Conservation (phyloP, 305 asterid genomes). For the Withania somnifera region DNA sequence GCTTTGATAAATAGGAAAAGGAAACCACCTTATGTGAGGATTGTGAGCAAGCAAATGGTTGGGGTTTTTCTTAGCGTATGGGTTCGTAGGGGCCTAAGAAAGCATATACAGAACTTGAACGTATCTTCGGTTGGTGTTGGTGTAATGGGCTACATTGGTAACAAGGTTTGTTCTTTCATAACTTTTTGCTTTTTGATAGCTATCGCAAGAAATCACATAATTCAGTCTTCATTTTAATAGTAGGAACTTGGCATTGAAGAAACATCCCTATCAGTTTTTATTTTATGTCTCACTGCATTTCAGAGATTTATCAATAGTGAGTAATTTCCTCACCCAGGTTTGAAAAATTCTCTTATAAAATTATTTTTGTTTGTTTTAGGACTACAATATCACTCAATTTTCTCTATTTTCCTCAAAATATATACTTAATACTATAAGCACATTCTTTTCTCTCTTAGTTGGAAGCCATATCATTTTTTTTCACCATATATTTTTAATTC, state of each 20-base stretch:
- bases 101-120: slow-evolving; percentile 66
- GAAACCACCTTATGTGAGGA: slow-evolving; percentile 68
- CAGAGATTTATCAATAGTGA: background rate
- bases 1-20: slow-evolving; percentile 65
- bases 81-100: slow-evolving; percentile 81
- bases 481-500: too few relatives aligned
- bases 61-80: slow-evolving; percentile 77
- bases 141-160: slow-evolving; percentile 93
- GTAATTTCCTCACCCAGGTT: too few relatives aligned
- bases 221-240: background rate
- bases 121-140: slow-evolving; percentile 97
- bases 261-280: background rate
- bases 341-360: too few relatives aligned
- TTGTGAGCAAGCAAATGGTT: slow-evolving; percentile 96
- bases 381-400: too few relatives aligned
- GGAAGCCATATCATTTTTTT: too few relatives aligned
- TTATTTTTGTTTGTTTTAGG: too few relatives aligned
- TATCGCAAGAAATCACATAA: background rate
- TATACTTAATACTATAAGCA: too few relatives aligned
- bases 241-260: background rate
- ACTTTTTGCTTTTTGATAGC: slow-evolving; percentile 1
- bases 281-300: background rate
- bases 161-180: slow-evolving; percentile 63
- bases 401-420: too few relatives aligned
- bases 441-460: too few relatives aligned